Evolutionary conservation across 176 grass and related monocot species (phyloP).

Genomic region (Cocos nucifera): DNA sequence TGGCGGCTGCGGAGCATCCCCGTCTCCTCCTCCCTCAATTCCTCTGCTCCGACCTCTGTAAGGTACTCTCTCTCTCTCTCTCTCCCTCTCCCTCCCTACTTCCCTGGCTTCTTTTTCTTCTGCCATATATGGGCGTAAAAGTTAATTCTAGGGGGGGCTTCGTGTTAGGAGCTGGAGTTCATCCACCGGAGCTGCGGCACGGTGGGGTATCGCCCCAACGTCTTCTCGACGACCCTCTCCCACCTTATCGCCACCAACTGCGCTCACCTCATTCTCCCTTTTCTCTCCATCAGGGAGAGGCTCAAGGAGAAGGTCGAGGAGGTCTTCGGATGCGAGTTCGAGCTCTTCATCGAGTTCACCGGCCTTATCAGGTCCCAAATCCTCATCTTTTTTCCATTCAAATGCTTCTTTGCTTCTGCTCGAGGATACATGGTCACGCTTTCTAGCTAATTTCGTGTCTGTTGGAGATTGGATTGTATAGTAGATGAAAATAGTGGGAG

Average conservation of each 20-base stretch:
- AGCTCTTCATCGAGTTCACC: constrained; percentile 90
- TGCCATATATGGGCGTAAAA: background rate
- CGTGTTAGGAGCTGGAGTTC: constrained; percentile 62
- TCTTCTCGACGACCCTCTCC: constrained; percentile 67
- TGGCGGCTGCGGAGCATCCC: constrained; percentile 16
- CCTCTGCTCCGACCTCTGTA: constrained; percentile 60
- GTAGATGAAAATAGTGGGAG: too few relatives aligned
- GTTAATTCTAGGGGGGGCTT: too few relatives aligned
- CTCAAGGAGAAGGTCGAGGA: constrained; percentile 71
- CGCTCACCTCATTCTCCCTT: constrained; percentile 66
- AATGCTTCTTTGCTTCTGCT: too few relatives aligned
- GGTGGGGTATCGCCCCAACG: constrained; percentile 60
- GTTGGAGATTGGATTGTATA: too few relatives aligned
- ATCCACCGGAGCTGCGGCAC: constrained; percentile 68
- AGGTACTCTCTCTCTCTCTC: constrained; percentile 25
- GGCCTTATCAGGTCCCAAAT: constrained; percentile 58
- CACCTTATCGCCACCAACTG: constrained; percentile 68
- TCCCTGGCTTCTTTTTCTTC: background rate
- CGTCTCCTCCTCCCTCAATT: constrained; percentile 42
- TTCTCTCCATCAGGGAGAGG: constrained; percentile 56
- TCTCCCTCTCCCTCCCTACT: background rate
- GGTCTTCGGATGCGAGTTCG: constrained; percentile 63
- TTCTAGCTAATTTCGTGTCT: too few relatives aligned
- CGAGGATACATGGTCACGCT: too few relatives aligned
- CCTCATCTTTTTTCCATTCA: background rate